Evolutionary conservation across 352 stramenopile genomes (phyloP), one percentile per base, ranked within the genome.

Genomic region (Hyaloperonospora brassicae): DNA sequence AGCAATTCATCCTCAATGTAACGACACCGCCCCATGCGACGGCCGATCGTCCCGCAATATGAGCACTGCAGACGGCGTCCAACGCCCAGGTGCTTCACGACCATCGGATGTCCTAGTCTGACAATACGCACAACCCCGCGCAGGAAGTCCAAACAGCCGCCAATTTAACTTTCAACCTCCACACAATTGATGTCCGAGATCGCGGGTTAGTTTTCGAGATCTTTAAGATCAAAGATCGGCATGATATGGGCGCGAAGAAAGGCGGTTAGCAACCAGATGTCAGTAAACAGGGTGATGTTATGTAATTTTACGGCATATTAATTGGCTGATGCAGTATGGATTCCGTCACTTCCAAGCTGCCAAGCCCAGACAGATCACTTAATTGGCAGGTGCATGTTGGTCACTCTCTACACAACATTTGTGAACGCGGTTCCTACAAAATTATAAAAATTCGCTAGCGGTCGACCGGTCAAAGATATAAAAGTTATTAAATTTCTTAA

Each of bases 81-180:
- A 12, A 12, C 34, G 12, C 12, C 7, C 7, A 12, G 34, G 34
- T 39, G 34, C 34, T 39, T 39, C 12, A 39, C 7, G 7, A 39
- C 12, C 12, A 7, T 7, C 34, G 34, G 7, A 7, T 12, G 34
- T 39, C 12, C 34, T 12, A 39, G 12, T 12, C 34, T 39, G 12
- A 39, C 12, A 39, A 39, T 7, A 12, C 34, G 7, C 7, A 12
- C 34, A 39, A 44, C 38, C 5, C 50, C 27, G 9, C n/a, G n/a
- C 5, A 52, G 23, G 12, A 51, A 50, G 17, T 39, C 24, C 0
- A 43, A 43, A 35, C 54, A 55, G 10, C 46, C 4, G 39, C 30
- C 4, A 40, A 12, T 10, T 45, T 43, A 0, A 57, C 5, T 2
- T n/a, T 50, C 0, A 50, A 4, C 12, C 23, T 42, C 50, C 50